These are phyloP conservation scores for Dichotomopilus funicola DNA, from an alignment of 2,329 filamentous ascomycete species.

Conservation along the genomic window DNA sequence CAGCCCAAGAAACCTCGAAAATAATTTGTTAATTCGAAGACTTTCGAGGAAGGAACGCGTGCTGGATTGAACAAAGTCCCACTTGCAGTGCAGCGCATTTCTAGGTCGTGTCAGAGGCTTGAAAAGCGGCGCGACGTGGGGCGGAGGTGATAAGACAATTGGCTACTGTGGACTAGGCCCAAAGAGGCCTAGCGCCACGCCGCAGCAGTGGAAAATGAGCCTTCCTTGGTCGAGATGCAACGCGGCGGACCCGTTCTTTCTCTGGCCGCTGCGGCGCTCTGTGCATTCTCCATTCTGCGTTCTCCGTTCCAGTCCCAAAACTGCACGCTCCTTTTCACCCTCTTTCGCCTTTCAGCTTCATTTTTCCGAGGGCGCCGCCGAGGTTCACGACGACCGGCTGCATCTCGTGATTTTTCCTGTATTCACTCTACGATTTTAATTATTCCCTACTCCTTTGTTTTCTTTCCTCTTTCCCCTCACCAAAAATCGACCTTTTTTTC, in stretches of 20 bases:
- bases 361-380: constrained; percentile 6
- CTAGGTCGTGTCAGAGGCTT: not conserved
- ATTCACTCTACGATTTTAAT: constrained; percentile 1
- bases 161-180: not conserved
- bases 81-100: not conserved
- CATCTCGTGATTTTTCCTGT: constrained; percentile 3
- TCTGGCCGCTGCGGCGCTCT: not conserved
- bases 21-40: not conserved
- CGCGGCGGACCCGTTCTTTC: constrained; percentile 16
- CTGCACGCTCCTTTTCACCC: constrained; percentile 20
- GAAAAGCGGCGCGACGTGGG: constrained; percentile 3
- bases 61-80: not conserved
- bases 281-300: no score
- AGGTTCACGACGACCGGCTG: constrained; percentile 2
- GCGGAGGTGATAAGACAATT: not conserved
- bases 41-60: not conserved
- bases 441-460: not conserved
- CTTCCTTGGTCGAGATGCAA: constrained; percentile 17
- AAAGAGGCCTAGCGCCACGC: constrained; percentile 1
- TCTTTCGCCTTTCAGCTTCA: constrained; percentile 8
- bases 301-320: constrained; percentile 15
- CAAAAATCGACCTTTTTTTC: not conserved
- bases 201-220: constrained; percentile 14
- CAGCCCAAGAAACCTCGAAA: not conserved
- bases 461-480: constrained; percentile 11